Evolutionary conservation across 2,329 filamentous ascomycete species (phyloP).

Genomic region (Trichophyton simii): DNA sequence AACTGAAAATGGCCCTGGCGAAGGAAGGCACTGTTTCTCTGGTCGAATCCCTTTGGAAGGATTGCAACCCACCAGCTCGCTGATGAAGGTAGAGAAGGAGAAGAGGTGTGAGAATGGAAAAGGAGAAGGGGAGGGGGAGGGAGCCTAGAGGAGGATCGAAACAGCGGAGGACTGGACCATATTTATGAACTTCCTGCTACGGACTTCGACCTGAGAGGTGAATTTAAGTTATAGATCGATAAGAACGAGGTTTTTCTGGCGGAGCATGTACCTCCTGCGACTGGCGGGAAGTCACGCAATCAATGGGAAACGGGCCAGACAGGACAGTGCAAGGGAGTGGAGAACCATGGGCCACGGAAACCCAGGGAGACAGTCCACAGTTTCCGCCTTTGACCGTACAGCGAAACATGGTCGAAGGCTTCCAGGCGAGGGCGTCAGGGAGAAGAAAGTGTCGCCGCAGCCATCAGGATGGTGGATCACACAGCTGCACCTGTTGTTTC

Average conservation of each 20-base stretch:
- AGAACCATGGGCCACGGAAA: constrained; percentile 5
- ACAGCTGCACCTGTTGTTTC: neutral
- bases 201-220: neutral
- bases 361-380: constrained; percentile 1
- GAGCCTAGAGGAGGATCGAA: neutral
- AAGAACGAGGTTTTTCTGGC: neutral
- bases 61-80: neutral
- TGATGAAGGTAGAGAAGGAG: neutral
- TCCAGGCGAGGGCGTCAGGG: neutral
- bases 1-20: constrained; percentile 8
- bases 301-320: constrained; percentile 4
- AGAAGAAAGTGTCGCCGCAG: neutral
- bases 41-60: neutral
- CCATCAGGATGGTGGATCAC: constrained; percentile 2
- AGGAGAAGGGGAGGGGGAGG: neutral
- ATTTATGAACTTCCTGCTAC: constrained; percentile 1
- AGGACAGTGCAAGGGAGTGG: constrained; percentile 2
- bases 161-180: neutral
- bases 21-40: neutral
- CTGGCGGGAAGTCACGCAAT: constrained; percentile 3
- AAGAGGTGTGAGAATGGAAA: neutral
- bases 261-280: constrained; percentile 1
- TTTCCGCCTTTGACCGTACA: constrained; percentile 4
- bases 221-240: constrained; percentile 4
- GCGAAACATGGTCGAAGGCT: constrained; percentile 1